phyloP scores from a whole-genome alignment of 2,329 filamentous ascomycete genomes.

The Cordyceps javanica region DNA sequence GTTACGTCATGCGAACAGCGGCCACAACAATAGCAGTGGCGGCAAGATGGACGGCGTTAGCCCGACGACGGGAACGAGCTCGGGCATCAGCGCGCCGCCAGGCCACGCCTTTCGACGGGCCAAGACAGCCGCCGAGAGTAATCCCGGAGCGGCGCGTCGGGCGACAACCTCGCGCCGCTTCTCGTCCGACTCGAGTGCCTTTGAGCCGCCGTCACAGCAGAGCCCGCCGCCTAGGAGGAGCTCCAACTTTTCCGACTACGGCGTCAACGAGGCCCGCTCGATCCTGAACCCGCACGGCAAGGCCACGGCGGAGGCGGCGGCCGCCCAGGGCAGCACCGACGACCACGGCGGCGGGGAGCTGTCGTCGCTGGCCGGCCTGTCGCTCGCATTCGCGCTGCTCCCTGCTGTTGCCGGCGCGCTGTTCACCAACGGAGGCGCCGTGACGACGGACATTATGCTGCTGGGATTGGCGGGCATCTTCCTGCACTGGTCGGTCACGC shows the following conservation, averaged over 20 bases:
- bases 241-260: conserved; percentile 73
- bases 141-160: conserved; percentile 17
- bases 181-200: conserved; percentile 22
- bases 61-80: not conserved
- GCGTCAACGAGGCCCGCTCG: conserved; percentile 63
- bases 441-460: conserved; percentile 81
- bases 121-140: conserved; percentile 32
- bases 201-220: conserved; percentile 20
- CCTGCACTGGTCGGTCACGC: conserved; percentile 83
- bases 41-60: not conserved
- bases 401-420: conserved; percentile 80
- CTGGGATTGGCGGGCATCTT: conserved; percentile 76
- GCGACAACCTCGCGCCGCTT: conserved; percentile 17
- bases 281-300: conserved; percentile 52
- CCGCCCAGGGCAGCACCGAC: conserved; percentile 15
- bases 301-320: not conserved
- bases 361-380: conserved; percentile 72
- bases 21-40: not conserved
- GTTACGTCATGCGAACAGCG: conserved; percentile 7
- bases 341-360: conserved; percentile 37
- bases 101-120: conserved; percentile 36
- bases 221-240: conserved; percentile 52
- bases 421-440: conserved; percentile 74
- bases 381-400: conserved; percentile 74
- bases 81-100: conserved; percentile 16